These are phyloP conservation scores for Miscanthus sacchariflorus DNA, from an alignment of 202 grass and related monocot species.

Conservation along the genomic window DNA sequence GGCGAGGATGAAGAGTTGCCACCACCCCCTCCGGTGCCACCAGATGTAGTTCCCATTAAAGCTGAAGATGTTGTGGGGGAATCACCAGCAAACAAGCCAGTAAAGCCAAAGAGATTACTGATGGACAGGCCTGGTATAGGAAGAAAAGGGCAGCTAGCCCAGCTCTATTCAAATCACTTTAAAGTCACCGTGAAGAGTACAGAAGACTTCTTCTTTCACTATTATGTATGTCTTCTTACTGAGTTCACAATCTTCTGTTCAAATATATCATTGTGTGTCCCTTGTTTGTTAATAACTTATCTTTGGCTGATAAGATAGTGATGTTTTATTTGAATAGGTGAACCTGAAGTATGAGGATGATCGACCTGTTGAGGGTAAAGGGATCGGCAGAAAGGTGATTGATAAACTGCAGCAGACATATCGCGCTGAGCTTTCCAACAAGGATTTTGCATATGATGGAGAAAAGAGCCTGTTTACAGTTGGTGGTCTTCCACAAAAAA, in stretches of 20 bases:
- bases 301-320: neutral
- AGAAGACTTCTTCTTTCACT: constrained; percentile 75
- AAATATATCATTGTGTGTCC: neutral
- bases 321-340: constrained; percentile 54
- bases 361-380: constrained; percentile 71
- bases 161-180: constrained; percentile 72
- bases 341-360: constrained; percentile 88
- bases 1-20: constrained; percentile 51
- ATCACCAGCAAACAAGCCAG: constrained; percentile 8
- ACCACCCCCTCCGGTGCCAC: constrained; percentile 57
- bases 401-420: constrained; percentile 90
- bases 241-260: neutral
- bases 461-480: constrained; percentile 85
- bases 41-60: constrained; percentile 54
- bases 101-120: constrained; percentile 62
- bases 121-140: constrained; percentile 59
- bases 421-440: constrained; percentile 61
- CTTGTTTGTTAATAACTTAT: neutral
- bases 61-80: constrained; percentile 12
- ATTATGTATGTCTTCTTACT: constrained; percentile 58
- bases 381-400: constrained; percentile 80
- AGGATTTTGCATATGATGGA: constrained; percentile 90
- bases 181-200: constrained; percentile 55
- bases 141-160: constrained; percentile 49
- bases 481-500: constrained; percentile 72